Conservation (phyloP, 257 asterid genomes). For the Solanum virginianum region DNA sequence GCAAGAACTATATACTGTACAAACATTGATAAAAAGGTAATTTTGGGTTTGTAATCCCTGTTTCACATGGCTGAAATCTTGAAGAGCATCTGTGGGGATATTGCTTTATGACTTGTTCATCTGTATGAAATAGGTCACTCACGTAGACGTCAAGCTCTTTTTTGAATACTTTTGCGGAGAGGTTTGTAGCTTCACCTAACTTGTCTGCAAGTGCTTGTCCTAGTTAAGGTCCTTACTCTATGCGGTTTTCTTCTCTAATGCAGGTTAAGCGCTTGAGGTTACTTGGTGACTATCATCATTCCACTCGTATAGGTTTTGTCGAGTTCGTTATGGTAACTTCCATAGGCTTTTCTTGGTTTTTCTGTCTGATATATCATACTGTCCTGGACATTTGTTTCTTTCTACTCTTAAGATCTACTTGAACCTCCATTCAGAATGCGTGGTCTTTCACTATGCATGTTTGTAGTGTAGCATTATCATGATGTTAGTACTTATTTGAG, state of each 20-base stretch:
- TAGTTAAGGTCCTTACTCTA: not conserved
- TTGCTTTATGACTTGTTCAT: not conserved
- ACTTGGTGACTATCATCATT: constrained; percentile 92
- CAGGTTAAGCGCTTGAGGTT: constrained; percentile 95
- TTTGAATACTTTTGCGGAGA: constrained; percentile 46
- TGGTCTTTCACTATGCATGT: not conserved
- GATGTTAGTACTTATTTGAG: not conserved
- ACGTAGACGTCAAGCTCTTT: constrained; percentile 46
- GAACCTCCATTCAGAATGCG: not conserved
- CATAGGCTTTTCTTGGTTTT: not conserved
- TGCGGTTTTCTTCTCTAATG: constrained; percentile 13
- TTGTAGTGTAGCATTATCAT: not conserved
- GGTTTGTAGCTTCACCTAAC: constrained; percentile 19
- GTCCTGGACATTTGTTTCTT: not conserved
- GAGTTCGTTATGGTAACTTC: constrained; percentile 82
- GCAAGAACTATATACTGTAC: constrained; percentile 51
- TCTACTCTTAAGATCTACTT: not conserved
- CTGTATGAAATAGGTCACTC: constrained; percentile 31
- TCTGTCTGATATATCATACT: not conserved
- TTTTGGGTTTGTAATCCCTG: not conserved
- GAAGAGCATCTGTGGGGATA: not conserved
- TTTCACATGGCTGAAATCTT: not conserved
- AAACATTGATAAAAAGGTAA: constrained; percentile 63
- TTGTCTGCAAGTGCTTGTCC: not conserved
- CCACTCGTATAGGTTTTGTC: constrained; percentile 92